Base-by-base conservation (phyloP, 441 rosid genomes). In the Brassica hybrid region DNA sequence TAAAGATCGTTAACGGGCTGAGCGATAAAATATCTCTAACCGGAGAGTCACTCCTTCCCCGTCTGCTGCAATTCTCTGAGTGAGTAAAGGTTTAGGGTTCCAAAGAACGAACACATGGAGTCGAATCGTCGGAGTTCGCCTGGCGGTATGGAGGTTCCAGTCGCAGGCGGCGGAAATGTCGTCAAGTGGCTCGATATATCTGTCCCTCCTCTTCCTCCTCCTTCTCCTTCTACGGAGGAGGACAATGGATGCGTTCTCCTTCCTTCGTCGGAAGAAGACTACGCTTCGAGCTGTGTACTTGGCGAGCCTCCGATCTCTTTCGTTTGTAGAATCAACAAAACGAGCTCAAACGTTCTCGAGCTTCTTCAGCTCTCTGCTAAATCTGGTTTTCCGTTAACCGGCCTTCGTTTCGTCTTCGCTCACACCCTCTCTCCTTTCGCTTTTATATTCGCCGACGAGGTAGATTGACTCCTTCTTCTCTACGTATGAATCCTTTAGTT, bases 111-210 rank as follows among this genome's bases (percentile, higher is more conserved):
- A 73, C 16, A 73, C 52, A 73, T 71, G 76, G 79, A 69, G 69
- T 58, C n/a, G 79, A 65, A 21, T 79, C 69, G 76, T 71, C 82
- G 82, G 82, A 74, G 2, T 48, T 71, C 45, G 36, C 50, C 85
- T 77, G 85, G 74, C 38, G 97, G 99, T 16, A 82, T 81, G 84
- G 98, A 92, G 67, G 94, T 94, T 65, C 97, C 96, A 9, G 75
- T 91, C 66, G 62, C 78, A 52, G 91, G 96, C 67, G 94, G 94
- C 75, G 84, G 86, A 76, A 93, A 88, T 81, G 80, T 90, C 72
- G 70, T 94, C 76, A 87, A 83, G 63, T 94, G 96, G 96, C 58
- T 87, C 30, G 90, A 88, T 10, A 73, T 94, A 57, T 73, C 90
- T 4, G 76, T 94, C 23, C 88, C 89, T 54, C 59, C 81, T 14